Evolutionary conservation across 163 green algal genomes (phyloP), one percentile per base, ranked within the genome.

Genomic region (Coccomyxa subellipsoidea): DNA sequence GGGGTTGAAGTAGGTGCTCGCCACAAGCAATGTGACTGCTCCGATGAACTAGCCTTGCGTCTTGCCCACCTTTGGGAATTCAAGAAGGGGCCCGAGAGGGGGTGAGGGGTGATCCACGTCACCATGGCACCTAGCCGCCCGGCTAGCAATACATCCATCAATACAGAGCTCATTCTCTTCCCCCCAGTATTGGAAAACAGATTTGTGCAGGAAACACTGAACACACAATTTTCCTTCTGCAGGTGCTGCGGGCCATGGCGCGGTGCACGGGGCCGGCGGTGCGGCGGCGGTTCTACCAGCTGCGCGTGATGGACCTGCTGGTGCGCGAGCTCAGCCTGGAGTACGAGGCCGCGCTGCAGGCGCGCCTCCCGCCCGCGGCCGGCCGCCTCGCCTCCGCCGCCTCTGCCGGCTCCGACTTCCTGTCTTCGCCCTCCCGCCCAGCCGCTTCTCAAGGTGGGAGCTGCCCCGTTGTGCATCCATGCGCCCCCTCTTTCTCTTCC

Each of bases 221-320:
- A n/a, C 1, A 34, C 3, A 36, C 3, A 38, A 2, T 66, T 2
- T 25, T 2, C 27, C 0, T 32, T 9, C 37, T 18, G n/a, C 40
- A 81, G 76, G 76, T 84, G 40, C 69, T 92, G 54, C 73, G 76
- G 37, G 84, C 81, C 37, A 76, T 92, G 82, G 84, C 86, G 9
- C 39, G 38, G 39, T 47, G 36, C 25, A 8, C 39, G 29, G 23
- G 29, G n/a, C 39, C 75, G 10, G 75, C 83, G 54, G 80, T 86
- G 29, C 76, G 89, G n/a, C 71, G 82, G 31, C 86, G 86, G 38
- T 89, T 92, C 80, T 82, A 83, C 9, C 86, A 93, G 83, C 84
- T 91, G 37, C 85, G 79, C 18, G 79, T 91, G 5, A 78, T 90
- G 39, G 86, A 89, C 36, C 91, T 92, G 59, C 84, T 91, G 35